phyloP scores from a whole-genome alignment of 139 green algal genomes.

The Nannochloris sp. region DNA sequence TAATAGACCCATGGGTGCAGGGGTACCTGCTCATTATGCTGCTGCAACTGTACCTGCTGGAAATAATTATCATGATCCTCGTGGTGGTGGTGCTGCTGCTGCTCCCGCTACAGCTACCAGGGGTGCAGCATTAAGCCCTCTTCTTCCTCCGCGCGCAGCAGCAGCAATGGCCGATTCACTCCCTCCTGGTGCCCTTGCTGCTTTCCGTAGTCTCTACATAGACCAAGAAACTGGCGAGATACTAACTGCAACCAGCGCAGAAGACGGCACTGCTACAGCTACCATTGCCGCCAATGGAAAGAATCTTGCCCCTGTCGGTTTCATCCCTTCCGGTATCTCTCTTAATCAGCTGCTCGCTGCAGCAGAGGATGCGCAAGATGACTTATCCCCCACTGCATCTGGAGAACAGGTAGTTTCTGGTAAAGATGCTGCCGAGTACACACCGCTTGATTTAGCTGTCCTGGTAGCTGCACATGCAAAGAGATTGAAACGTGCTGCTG shows the following conservation, averaged over 20 bases:
- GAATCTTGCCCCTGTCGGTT: not conserved
- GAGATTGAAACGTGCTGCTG: slow-evolving; percentile 5
- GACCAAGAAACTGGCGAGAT: slow-evolving; percentile 20
- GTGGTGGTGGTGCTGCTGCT: not conserved
- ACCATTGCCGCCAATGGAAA: not conserved
- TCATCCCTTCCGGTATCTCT: slow-evolving; percentile 10
- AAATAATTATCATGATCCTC: too few relatives aligned
- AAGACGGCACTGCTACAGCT: not conserved
- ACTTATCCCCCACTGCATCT: slow-evolving; percentile 6
- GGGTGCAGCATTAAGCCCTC: not conserved
- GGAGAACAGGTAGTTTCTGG: not conserved
- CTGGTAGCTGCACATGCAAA: slow-evolving; percentile 20
- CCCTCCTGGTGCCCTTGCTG: not conserved
- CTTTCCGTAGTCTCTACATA: slow-evolving; percentile 11
- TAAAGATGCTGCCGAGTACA: slow-evolving; percentile 7
- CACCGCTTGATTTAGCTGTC: slow-evolving; percentile 17
- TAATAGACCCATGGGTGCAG: too few relatives aligned
- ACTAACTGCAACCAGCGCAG: not conserved
- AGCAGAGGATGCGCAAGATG: slow-evolving; percentile 9
- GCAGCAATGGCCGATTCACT: not conserved
- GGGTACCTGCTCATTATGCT: too few relatives aligned
- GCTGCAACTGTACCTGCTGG: too few relatives aligned
- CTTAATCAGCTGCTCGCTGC: slow-evolving; percentile 15
- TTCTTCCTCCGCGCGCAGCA: not conserved
- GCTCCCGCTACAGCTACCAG: not conserved